Conservation (phyloP, 495 filamentous ascomycete genomes). For the Hyaloscypha bicolor region DNA sequence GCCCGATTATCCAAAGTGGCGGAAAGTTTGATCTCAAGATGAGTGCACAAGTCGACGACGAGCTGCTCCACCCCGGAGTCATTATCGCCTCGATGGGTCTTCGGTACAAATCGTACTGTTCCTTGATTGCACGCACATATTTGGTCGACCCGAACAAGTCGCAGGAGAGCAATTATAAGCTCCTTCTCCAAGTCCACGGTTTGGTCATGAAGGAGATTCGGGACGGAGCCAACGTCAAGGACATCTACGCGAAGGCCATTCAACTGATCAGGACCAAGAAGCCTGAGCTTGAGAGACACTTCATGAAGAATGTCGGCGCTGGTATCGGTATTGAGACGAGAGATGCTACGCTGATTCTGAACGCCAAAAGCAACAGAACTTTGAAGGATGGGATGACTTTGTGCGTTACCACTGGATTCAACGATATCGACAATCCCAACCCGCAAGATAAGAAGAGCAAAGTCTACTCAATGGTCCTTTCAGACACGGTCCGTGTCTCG, state of each 20-base stretch:
- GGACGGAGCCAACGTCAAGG: constrained; percentile 84
- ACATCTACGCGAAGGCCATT: constrained; percentile 88
- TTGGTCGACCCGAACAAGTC: constrained; percentile 95
- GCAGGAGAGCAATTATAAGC: constrained; percentile 91
- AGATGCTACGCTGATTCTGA: constrained; percentile 79
- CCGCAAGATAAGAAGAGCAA: constrained; percentile 85
- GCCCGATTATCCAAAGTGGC: constrained; percentile 92
- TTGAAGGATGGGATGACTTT: constrained; percentile 98
- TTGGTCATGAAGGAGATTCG: constrained; percentile 84
- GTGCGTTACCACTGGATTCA: constrained; percentile 83
- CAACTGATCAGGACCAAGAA: constrained; percentile 78
- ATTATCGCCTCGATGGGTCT: constrained; percentile 91
- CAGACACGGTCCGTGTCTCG: constrained; percentile 89
- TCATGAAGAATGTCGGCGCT: constrained; percentile 84
- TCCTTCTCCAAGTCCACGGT: constrained; percentile 86
- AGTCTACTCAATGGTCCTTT: constrained; percentile 84
- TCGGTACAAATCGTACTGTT: constrained; percentile 92
- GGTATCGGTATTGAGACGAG: constrained; percentile 92
- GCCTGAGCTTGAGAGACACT: constrained; percentile 91
- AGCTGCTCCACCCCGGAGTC: constrained; percentile 87
- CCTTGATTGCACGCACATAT: constrained; percentile 87
- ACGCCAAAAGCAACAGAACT: constrained; percentile 76
- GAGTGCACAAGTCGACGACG: constrained; percentile 71
- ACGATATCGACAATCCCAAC: constrained; percentile 79
- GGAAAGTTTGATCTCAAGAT: constrained; percentile 91